Percentiles rank a stretch among this genome's conserved stretches.
Evolutionary conservation across 73 alveolate species (phyloP).

Genomic region (Paramecium caudatum): DNA sequence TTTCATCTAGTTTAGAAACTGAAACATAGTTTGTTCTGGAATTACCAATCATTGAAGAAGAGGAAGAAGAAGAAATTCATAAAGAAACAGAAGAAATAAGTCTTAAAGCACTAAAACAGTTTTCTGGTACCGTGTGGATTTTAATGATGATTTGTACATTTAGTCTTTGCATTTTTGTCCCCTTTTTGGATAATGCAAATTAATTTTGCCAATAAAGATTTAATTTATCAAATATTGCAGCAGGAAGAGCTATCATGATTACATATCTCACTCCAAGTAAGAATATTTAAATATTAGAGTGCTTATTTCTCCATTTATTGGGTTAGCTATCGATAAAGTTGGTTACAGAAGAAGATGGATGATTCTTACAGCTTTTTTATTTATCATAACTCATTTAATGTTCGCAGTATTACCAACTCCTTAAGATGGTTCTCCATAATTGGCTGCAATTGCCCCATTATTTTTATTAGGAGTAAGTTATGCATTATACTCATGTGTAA

Average conservation of each 20-base stretch:
- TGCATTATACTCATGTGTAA: conserved; percentile 64
- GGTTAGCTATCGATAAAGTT: neutral
- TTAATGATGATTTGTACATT: conserved; percentile 45
- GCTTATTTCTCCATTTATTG: conserved; percentile 54
- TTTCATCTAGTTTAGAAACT: conserved; percentile 15
- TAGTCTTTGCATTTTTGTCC: conserved; percentile 20
- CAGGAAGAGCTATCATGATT: conserved; percentile 60
- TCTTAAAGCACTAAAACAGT: conserved; percentile 19
- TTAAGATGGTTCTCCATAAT: conserved; percentile 41
- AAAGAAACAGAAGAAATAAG: conserved; percentile 42
- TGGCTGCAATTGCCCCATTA: conserved; percentile 59
- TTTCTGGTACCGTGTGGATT: conserved; percentile 68
- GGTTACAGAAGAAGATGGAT: conserved; percentile 69
- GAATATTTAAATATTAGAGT: neutral
- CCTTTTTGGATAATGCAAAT: conserved; percentile 63
- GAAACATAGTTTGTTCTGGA: neutral
- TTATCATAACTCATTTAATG: conserved; percentile 52
- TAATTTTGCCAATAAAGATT: conserved; percentile 52
- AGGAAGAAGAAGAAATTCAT: conserved; percentile 29
- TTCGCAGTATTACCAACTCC: conserved; percentile 66
- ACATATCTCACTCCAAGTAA: conserved; percentile 63
- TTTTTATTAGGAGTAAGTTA: conserved; percentile 48
- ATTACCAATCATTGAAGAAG: neutral
- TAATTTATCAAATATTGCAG: neutral
- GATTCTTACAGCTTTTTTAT: conserved; percentile 44